Evolutionary conservation across 495 filamentous ascomycete species (phyloP), one percentile per base, ranked within the genome.

Genomic region (Penicillium parvum): DNA sequence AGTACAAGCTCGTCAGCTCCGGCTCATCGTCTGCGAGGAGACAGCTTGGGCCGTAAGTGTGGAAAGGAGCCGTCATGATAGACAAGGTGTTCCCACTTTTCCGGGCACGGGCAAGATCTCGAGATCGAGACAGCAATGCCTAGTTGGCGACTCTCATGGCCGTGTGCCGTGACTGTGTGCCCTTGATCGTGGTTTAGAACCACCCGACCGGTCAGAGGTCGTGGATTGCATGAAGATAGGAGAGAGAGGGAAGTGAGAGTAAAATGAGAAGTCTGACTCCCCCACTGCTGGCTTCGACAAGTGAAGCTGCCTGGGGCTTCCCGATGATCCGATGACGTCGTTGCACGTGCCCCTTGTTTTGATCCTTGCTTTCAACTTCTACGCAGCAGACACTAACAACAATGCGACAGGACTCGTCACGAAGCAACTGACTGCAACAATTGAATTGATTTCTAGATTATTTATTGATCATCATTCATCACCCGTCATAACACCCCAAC

Each of bases 1-100:
- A 57, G 37, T 63, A 57, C 44, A 60, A 65, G 43, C 52, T 54
- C 11, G 64, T 49, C 41, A 52, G 63, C 45, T 60, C 57, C 7
- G 53, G 52, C 26, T 66, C 63, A 29, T 69, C 66, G 19, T 66
- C 64, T 15, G 64, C 50, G 10, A 79, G 61, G 35, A 72, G 56
- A 53, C 78, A 82, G 17, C 63, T 66, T 19, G 74, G 63, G 36
- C 74, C 76, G 45, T 77, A 80, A 16, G 75, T 79, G 58, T 82
- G 78, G 28, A 68, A 64, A 21, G 64, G 60, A 32, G 64, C 67
- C 29, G 73, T 59, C 73, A 76, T 77, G 22, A 43, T 52, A 45
- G 33, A 20, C 23, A 12, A 28, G 6, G 33, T 1, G 29, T 37
- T 45, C 44, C 38, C 46, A 43, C 47, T 49, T 50, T 55, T 50